These are phyloP conservation scores for Diaporthe sp. DNA, from an alignment of 2,329 filamentous ascomycete genomes.

Conservation along the genomic window DNA sequence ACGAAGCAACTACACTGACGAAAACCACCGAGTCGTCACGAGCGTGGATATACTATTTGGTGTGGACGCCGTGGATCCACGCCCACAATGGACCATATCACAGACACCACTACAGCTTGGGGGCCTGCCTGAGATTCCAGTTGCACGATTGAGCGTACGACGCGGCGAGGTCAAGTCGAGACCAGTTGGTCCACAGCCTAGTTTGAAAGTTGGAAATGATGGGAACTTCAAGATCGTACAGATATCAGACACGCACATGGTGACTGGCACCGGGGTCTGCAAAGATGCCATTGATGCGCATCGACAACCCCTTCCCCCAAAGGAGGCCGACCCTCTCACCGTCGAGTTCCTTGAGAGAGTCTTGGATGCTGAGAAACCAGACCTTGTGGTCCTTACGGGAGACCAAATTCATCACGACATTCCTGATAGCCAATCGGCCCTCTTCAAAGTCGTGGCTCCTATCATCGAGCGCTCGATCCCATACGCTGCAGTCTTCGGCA, in stretches of 20 bases:
- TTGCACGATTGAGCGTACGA: conserved; percentile 51
- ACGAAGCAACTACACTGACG: conserved; percentile 57
- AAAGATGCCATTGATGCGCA: conserved; percentile 50
- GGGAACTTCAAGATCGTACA: conserved; percentile 82
- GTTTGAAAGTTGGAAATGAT: conserved; percentile 71
- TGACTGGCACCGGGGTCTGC: conserved; percentile 47
- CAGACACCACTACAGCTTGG: conserved; percentile 51
- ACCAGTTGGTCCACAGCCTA: conserved; percentile 42
- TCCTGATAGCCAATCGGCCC: conserved; percentile 48
- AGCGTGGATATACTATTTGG: conserved; percentile 78
- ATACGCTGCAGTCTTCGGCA: conserved; percentile 79
- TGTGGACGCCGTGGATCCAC: conserved; percentile 48
- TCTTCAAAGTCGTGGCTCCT: conserved; percentile 74
- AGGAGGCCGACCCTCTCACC: conserved; percentile 77
- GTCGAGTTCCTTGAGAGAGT: conserved; percentile 74
- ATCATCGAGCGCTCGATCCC: conserved; percentile 76
- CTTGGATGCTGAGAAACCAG: conserved; percentile 78
- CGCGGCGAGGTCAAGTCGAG: conserved; percentile 43
- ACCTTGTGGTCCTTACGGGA: conserved; percentile 77
- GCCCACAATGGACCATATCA: conserved; percentile 50
- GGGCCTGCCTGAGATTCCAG: conserved; percentile 48
- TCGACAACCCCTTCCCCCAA: conserved; percentile 52
- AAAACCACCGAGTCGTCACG: conserved; percentile 62
- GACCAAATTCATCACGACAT: conserved; percentile 68
- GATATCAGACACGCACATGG: conserved; percentile 60